Conservation (phyloP, 495 filamentous ascomycete species). For the Hamigera avellanea region DNA sequence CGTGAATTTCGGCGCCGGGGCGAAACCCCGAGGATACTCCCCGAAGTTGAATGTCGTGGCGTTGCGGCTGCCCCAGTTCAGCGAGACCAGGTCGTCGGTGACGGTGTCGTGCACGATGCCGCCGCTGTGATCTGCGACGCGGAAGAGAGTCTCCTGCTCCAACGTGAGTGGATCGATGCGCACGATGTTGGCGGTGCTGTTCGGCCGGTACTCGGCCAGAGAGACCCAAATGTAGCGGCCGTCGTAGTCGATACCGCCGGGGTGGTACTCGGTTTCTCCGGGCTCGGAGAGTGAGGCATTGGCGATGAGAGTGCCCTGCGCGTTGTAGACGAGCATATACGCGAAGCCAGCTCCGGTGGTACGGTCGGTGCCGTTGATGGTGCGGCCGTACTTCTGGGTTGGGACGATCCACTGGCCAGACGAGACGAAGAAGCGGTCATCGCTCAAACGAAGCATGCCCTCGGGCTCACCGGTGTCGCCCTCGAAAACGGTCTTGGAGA, state of each 20-base stretch:
- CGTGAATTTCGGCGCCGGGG: constrained; percentile 13
- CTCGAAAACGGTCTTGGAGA: constrained; percentile 20
- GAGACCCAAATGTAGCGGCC: constrained; percentile 25
- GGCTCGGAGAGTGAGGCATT: constrained; percentile 18
- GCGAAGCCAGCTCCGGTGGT: constrained; percentile 19
- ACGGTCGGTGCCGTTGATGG: constrained; percentile 20
- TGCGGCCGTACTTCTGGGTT: constrained; percentile 12
- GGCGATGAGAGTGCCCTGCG: constrained; percentile 19
- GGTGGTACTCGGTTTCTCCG: constrained; percentile 20
- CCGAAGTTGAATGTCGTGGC: constrained; percentile 16
- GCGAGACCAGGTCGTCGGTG: constrained; percentile 15
- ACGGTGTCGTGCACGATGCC: constrained; percentile 20
- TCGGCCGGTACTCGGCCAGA: constrained; percentile 23
- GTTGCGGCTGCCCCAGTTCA: constrained; percentile 24
- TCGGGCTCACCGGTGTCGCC: constrained; percentile 27
- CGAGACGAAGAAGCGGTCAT: constrained; percentile 20
- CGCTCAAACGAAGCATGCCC: constrained; percentile 19
- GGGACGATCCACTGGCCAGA: constrained; percentile 16
- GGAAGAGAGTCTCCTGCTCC: constrained; percentile 12
- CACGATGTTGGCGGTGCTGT: constrained; percentile 23
- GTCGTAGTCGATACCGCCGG: constrained; percentile 28
- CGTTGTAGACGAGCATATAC: constrained; percentile 21
- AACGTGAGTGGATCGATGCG: constrained; percentile 18
- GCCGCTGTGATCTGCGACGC: constrained; percentile 20
- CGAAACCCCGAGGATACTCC: constrained; percentile 7